Base-by-base conservation (phyloP, 805 yeast genomes). In the Limtongozyma cylindracea region DNA sequence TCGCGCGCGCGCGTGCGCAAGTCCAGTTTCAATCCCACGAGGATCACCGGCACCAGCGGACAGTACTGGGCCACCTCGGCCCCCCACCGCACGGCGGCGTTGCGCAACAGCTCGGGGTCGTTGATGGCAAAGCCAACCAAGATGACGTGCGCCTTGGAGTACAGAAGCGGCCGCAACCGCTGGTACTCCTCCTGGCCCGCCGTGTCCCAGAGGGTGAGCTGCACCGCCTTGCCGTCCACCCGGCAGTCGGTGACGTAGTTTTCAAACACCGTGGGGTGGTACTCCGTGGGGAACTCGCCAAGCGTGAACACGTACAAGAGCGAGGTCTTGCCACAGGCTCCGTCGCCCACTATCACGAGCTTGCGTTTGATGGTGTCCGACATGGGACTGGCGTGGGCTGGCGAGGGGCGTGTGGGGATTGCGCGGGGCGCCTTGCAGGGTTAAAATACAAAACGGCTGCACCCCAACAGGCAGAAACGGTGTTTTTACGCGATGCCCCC, bases 131-230 rank as follows among this genome's bases (percentile, higher is more conserved):
- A 82, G 1, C 84, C 94, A 24, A 80, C 70, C 24, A 80, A 47
- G 23, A 82, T 70, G 25, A 76, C 73, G 41, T 82, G 74, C 2
- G 94, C 91, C 34, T 76, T 71, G 8, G 82, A 62, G 37, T 82
- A 82, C 12, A 91, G 72, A 30, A 82, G 49, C 1, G 94, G 94
- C 28, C 94, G 60, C 26, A 82, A 49, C 27, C 94, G 50, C 39
- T 80, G 94, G 39, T 80, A 80, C 44, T 80, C 95, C 47, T 80
- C 95, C 45, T 80, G 94, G 3, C 95, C 95, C 3, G 95, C 94
- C 1, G 94, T 80, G 40, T 80, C 95, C 94, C 95, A 80, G 13
- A 80, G 47, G 2, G 91, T 82, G 25, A 80, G 45, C 29, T 78
- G 71, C 3, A 80, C 91, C 10, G 88, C 72, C 32, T 78, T 80